phyloP scores from a whole-genome alignment of 1,139 yeast species.

The Protomyces gravidus region DNA sequence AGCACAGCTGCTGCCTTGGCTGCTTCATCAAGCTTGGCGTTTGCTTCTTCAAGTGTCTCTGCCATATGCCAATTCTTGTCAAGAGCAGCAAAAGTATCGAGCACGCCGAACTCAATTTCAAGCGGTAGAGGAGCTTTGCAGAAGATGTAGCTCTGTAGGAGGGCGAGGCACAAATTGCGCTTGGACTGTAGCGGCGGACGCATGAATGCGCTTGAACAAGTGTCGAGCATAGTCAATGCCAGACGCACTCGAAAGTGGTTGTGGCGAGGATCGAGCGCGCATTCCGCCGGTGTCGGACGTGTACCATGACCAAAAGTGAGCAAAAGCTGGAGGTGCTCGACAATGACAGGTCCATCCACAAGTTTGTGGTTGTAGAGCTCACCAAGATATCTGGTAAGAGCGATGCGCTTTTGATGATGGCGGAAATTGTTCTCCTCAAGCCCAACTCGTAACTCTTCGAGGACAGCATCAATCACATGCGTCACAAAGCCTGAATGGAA shows the following conservation, averaged over 20 bases:
- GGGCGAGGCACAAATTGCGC: constrained; percentile 51
- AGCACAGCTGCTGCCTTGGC: not conserved
- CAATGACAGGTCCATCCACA: constrained; percentile 49
- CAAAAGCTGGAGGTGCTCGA: constrained; percentile 57
- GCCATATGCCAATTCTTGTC: constrained; percentile 45
- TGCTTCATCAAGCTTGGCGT: constrained; percentile 37
- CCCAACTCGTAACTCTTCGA: constrained; percentile 63
- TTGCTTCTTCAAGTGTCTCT: constrained; percentile 46
- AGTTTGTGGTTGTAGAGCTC: constrained; percentile 53
- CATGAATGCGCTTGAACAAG: constrained; percentile 36
- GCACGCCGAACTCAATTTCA: constrained; percentile 57
- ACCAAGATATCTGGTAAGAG: constrained; percentile 59
- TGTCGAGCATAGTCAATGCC: constrained; percentile 44
- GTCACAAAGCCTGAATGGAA: constrained; percentile 46
- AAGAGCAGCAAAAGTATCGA: constrained; percentile 44
- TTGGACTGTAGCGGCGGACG: constrained; percentile 38
- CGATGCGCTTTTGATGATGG: constrained; percentile 56
- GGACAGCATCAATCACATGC: constrained; percentile 56
- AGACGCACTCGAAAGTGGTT: constrained; percentile 71
- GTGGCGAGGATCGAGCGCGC: constrained; percentile 52
- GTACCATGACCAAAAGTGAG: constrained; percentile 59
- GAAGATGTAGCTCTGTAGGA: constrained; percentile 70
- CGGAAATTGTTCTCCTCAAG: constrained; percentile 63
- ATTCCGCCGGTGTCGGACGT: not conserved
- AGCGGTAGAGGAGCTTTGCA: constrained; percentile 64